Evolutionary conservation across 108 stramenopile genomes (phyloP).

Genomic region (Skeletonema potamos): DNA sequence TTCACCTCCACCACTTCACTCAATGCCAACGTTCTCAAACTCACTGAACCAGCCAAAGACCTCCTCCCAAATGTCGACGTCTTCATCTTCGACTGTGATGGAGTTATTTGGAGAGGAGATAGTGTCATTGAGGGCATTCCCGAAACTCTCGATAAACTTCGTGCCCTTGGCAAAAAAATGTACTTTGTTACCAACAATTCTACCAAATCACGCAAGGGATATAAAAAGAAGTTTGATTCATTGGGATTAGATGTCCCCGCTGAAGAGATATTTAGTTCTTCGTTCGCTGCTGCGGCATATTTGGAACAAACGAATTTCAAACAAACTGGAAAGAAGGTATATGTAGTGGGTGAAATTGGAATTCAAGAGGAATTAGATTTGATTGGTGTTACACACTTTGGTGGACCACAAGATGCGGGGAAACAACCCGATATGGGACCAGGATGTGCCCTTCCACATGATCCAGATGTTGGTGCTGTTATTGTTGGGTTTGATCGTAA

Average conservation of each 20-base stretch:
- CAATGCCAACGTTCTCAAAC: constrained; percentile 67
- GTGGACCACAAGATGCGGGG: constrained; percentile 88
- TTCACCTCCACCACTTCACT: constrained; percentile 29
- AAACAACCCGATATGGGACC: constrained; percentile 89
- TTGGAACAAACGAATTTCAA: constrained; percentile 96
- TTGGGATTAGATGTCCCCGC: constrained; percentile 87
- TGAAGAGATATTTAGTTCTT: constrained; percentile 93
- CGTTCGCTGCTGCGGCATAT: constrained; percentile 97
- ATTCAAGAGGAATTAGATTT: constrained; percentile 96
- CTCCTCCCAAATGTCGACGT: constrained; percentile 87
- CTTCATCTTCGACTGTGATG: constrained; percentile 99
- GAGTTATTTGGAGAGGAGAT: constrained; percentile 98
- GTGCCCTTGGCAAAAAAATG: constrained; percentile 89
- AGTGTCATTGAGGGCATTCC: constrained; percentile 92
- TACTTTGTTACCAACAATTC: constrained; percentile 99
- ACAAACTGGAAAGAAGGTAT: constrained; percentile 95
- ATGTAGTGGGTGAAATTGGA: constrained; percentile 94
- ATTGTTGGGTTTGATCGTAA: constrained; percentile 95
- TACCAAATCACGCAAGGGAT: constrained; percentile 92
- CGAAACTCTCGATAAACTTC: constrained; percentile 85
- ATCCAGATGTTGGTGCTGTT: constrained; percentile 92
- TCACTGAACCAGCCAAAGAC: constrained; percentile 65
- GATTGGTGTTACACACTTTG: constrained; percentile 92
- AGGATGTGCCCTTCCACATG: constrained; percentile 85
- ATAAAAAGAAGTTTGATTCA: constrained; percentile 93